These are phyloP conservation scores for Drechslerella dactyloides DNA, from an alignment of 2,329 filamentous ascomycete genomes.

Conservation along the genomic window DNA sequence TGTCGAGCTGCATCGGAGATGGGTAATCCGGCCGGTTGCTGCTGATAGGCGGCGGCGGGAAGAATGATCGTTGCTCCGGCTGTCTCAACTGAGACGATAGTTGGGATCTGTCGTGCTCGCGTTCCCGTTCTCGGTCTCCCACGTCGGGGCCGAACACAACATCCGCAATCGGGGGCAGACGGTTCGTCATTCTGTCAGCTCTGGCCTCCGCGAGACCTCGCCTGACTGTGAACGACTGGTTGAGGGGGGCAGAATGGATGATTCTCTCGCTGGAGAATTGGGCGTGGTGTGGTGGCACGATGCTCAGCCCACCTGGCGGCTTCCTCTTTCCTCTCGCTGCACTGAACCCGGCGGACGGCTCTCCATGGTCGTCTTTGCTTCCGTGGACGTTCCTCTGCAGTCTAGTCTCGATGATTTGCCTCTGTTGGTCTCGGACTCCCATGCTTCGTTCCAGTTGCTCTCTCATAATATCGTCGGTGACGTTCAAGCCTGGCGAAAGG, in stretches of 20 bases:
- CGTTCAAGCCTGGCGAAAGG: constrained; percentile 92
- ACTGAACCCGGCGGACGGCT: constrained; percentile 66
- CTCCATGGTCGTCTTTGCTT: constrained; percentile 42
- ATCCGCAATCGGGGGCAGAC: constrained; percentile 89
- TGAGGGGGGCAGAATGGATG: constrained; percentile 92
- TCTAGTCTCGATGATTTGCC: constrained; percentile 90
- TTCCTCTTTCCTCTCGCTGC: constrained; percentile 66
- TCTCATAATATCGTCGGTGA: constrained; percentile 94
- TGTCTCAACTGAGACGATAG: constrained; percentile 48
- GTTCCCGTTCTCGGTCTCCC: constrained; percentile 61
- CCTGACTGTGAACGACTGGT: constrained; percentile 92
- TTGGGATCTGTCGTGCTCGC: constrained; percentile 54
- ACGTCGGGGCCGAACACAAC: constrained; percentile 80
- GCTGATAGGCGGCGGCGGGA: constrained; percentile 55
- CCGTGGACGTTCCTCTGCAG: constrained; percentile 81
- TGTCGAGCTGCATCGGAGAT: constrained; percentile 59
- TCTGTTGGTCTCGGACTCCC: constrained; percentile 89
- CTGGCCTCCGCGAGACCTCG: constrained; percentile 59
- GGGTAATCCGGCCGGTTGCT: constrained; percentile 69
- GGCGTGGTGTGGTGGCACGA: constrained; percentile 90
- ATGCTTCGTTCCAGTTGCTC: constrained; percentile 94
- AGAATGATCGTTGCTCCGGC: constrained; percentile 52
- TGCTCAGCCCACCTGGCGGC: constrained; percentile 86
- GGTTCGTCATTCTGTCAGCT: constrained; percentile 64
- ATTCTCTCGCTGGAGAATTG: constrained; percentile 93